phyloP scores from a whole-genome alignment of 2,329 filamentous ascomycete species.

The Aureobasidium leucospermi region DNA sequence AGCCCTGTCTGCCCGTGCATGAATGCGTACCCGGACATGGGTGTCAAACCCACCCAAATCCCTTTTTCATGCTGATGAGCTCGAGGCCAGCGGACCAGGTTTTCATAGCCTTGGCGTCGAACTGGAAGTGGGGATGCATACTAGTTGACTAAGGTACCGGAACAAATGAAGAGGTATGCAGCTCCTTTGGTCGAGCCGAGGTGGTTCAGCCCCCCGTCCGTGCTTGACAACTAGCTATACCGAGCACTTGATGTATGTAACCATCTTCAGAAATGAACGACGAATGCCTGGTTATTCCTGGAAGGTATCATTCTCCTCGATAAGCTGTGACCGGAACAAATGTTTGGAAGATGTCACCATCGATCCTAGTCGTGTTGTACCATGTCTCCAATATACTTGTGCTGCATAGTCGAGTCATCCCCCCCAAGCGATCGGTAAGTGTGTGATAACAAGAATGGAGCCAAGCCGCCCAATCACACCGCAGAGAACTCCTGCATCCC shows the following conservation, averaged over 20 bases:
- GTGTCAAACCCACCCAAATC: constrained; percentile 7
- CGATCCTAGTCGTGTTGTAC: constrained; percentile 8
- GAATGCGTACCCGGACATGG: constrained; percentile 2
- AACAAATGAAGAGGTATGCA: constrained; percentile 11
- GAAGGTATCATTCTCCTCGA: background rate
- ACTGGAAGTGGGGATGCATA: constrained; percentile 11
- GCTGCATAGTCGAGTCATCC: constrained; percentile 11
- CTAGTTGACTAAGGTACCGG: constrained; percentile 3
- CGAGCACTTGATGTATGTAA: background rate
- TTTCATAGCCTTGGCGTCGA: constrained; percentile 1
- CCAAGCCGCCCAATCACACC: constrained; percentile 6
- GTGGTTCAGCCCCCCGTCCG: constrained; percentile 4
- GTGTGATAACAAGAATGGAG: constrained; percentile 3
- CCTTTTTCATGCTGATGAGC: constrained; percentile 5
- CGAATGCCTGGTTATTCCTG: background rate
- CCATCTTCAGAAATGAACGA: background rate
- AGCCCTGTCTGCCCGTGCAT: constrained; percentile 8
- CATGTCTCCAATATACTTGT: constrained; percentile 6
- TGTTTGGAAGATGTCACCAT: background rate
- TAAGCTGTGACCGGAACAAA: background rate
- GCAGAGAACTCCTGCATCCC: constrained; percentile 2
- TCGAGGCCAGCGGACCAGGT: constrained; percentile 11
- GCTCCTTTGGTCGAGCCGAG: constrained; percentile 11
- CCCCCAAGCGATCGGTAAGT: constrained; percentile 6
- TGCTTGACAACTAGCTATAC: constrained; percentile 3